A percentile compares a stretch with the other conserved stretches of the same genome.
phyloP scores from a whole-genome alignment of 1,284 basidiomycete species.

The Tilletia indica region DNA sequence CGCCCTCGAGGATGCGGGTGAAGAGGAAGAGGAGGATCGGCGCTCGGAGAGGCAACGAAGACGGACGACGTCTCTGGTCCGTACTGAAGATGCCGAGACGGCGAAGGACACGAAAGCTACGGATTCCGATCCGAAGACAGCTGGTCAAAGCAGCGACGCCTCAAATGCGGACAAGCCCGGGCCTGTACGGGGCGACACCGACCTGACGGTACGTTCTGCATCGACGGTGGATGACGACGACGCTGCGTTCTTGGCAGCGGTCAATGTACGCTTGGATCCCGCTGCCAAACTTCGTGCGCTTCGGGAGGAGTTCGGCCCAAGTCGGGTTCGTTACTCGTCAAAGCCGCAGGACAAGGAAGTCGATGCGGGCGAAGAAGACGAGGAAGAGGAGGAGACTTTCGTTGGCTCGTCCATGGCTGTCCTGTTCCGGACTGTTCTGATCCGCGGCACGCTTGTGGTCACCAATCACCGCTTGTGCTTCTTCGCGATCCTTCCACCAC shows the following conservation, averaged over 20 bases:
- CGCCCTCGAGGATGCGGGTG: conserved; percentile 33
- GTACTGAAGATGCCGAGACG: not conserved
- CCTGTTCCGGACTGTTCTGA: conserved; percentile 41
- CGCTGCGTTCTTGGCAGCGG: conserved; percentile 15
- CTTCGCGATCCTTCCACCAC: conserved; percentile 37
- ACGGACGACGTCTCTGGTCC: not conserved
- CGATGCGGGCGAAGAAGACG: conserved; percentile 20
- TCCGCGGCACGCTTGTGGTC: conserved; percentile 43
- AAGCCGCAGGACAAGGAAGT: not conserved
- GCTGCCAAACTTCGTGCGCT: conserved; percentile 28
- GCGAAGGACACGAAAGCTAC: not conserved
- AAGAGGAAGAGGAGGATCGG: conserved; percentile 25
- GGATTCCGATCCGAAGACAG: not conserved
- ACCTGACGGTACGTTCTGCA: not conserved
- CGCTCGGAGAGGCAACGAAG: conserved; percentile 8
- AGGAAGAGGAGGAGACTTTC: conserved; percentile 35
- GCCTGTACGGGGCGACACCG: not conserved
- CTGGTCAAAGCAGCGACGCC: no score
- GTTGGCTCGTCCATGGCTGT: conserved; percentile 29
- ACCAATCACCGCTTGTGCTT: conserved; percentile 47
- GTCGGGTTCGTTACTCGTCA: conserved; percentile 25
- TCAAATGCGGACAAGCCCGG: not conserved
- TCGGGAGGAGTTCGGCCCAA: conserved; percentile 40
- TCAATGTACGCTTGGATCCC: conserved; percentile 21
- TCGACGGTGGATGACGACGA: conserved; percentile 20